These are phyloP conservation scores for Neostapfia colusana DNA, from an alignment of 176 grass and related monocot genomes.

Conservation along the genomic window DNA sequence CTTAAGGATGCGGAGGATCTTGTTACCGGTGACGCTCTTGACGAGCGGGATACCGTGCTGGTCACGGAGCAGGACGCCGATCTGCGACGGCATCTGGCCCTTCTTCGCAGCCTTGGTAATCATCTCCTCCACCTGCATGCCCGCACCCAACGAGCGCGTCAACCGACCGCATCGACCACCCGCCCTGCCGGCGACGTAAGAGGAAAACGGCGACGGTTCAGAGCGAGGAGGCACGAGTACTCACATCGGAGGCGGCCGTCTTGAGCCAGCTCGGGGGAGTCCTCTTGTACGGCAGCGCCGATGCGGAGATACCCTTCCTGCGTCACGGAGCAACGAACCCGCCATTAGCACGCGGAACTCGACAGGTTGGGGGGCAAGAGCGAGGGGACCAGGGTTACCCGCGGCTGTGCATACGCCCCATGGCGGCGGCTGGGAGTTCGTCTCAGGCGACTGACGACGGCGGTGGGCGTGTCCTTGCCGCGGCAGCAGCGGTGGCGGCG, in stretches of 20 bases:
- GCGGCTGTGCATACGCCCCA: constrained; percentile 94
- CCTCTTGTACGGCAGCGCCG: constrained; percentile 90
- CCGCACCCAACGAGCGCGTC: no score
- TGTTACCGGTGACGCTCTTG: constrained; percentile 77
- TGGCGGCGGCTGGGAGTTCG: constrained; percentile 41
- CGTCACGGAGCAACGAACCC: neutral
- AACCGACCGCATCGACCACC: neutral
- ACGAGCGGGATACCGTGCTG: constrained; percentile 87
- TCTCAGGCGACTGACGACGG: constrained; percentile 15
- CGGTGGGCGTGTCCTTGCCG: constrained; percentile 5
- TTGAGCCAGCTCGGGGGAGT: constrained; percentile 78
- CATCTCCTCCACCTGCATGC: constrained; percentile 62
- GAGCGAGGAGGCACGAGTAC: neutral
- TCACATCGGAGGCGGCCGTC: constrained; percentile 55
- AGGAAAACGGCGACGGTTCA: neutral
- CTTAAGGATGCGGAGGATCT: constrained; percentile 94
- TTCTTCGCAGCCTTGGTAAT: constrained; percentile 92
- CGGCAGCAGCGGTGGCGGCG: constrained; percentile 36
- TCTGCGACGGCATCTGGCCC: constrained; percentile 86
- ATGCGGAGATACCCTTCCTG: constrained; percentile 92
- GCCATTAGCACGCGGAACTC: constrained; percentile 33
- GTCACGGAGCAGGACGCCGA: constrained; percentile 82
- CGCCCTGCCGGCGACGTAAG: neutral
- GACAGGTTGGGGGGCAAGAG: neutral
- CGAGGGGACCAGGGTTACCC: constrained; percentile 25